Base-by-base conservation (phyloP, 2,329 filamentous ascomycete species). In the Aspergillus sp. region DNA sequence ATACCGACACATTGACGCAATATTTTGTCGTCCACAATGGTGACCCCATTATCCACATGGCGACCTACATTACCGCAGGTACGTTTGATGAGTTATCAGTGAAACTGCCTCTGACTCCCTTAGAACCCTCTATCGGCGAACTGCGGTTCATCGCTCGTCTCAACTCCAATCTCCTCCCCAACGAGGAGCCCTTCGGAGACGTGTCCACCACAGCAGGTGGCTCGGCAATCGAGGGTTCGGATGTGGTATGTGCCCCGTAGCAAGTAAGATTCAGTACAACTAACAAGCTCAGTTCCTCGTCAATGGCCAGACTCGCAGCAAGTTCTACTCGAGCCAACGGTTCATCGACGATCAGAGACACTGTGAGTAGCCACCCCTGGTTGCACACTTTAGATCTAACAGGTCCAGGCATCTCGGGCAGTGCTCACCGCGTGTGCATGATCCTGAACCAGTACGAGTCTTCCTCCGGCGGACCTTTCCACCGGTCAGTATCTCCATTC, bases 291-390 rank as follows among this genome's bases (percentile, higher is more conserved):
- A 67, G 55, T 88, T 80, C 62, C 54, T 83, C 8, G 82, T 88
- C 42, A 69, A 75, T 56, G 81, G 83, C 19, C 73, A 88, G 65
- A 88, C 85, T 0, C 79, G 85, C 36, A 84, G 81, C 69, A 88
- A 88, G 67, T 88, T 88, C 74, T 88, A 85, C 72, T 86, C 82
- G 2, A 84, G 81, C 53, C 76, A 85, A 56, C 78, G 84, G n/a
- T 88, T 86, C 69, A 87, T 88, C 63, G 85, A 88, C 64, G 84
- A 86, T 60, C 73, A 81, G 42, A 77, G 80, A 22, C 84, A 86
- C 64, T 88, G 85, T 67, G 51, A 49, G 60, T 42, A 41, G 1
- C 16, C 9, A 13, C n/a, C 14, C 14, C 19, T 14, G 30, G 8
- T n/a, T 9, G 13, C 1, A 24, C 20, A 17, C 19, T n/a, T 1